Conservation (phyloP, 1,284 basidiomycete genomes). For the Ustilago hordei region DNA sequence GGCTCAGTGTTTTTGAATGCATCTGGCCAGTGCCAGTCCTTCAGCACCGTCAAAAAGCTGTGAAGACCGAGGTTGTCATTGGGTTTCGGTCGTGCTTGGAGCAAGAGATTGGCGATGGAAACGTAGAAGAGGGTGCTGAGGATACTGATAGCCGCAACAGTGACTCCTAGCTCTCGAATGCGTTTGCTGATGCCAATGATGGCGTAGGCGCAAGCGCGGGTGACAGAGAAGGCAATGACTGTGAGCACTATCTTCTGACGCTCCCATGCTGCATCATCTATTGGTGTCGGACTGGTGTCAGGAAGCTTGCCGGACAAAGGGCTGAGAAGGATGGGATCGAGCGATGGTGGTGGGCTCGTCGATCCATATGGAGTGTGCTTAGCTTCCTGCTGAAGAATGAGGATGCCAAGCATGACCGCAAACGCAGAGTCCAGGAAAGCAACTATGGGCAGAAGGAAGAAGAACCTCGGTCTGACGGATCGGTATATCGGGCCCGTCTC, state of each 20-base stretch:
- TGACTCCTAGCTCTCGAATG: conserved; percentile 44
- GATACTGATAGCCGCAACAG: conserved; percentile 50
- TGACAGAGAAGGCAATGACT: conserved; percentile 40
- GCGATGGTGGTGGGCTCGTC: not conserved
- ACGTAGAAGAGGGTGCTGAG: conserved; percentile 52
- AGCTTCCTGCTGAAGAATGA: conserved; percentile 32
- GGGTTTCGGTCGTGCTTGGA: conserved; percentile 42
- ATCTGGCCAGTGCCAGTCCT: conserved; percentile 30
- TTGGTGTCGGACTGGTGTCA: not conserved
- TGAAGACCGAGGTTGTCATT: not conserved
- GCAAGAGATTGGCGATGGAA: conserved; percentile 52
- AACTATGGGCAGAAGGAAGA: conserved; percentile 35
- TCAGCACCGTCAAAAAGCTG: conserved; percentile 2
- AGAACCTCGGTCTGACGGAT: conserved; percentile 24
- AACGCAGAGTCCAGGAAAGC: conserved; percentile 35
- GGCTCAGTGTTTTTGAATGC: conserved; percentile 32
- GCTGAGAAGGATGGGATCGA: conserved; percentile 19
- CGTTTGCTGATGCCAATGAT: conserved; percentile 50
- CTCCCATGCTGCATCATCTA: conserved; percentile 30
- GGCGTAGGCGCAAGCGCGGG: conserved; percentile 27
- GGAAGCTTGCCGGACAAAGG: conserved; percentile 1
- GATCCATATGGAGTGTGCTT: conserved; percentile 1
- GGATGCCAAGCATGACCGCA: conserved; percentile 30
- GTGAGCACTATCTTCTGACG: conserved; percentile 30
- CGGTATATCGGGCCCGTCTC: not conserved